A percentile compares a stretch with the other conserved stretches of the same genome.
phyloP scores from a whole-genome alignment of 805 yeast species.

The Ogataea allantospora region DNA sequence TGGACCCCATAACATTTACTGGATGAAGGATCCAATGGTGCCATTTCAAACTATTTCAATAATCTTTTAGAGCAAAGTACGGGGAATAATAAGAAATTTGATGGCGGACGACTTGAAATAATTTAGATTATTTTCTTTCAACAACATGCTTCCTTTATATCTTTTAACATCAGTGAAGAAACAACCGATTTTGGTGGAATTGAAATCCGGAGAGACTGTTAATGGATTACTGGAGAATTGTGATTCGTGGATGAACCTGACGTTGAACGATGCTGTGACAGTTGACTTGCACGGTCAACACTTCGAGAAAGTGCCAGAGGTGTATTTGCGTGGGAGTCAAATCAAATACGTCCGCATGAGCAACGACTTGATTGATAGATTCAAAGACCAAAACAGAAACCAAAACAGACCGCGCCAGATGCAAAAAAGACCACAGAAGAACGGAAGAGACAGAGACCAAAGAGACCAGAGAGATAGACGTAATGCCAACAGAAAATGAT shows the following conservation, averaged over 20 bases:
- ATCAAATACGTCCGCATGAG: constrained; percentile 76
- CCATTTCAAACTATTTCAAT: constrained; percentile 38
- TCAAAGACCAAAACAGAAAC: constrained; percentile 59
- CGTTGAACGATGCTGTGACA: constrained; percentile 72
- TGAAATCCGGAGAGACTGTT: constrained; percentile 86
- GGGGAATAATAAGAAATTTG: constrained; percentile 6
- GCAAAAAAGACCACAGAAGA: constrained; percentile 23
- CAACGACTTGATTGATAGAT: constrained; percentile 72
- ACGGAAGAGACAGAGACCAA: constrained; percentile 23
- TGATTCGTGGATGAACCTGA: constrained; percentile 95
- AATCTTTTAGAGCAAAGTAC: constrained; percentile 1
- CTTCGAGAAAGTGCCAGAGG: constrained; percentile 63
- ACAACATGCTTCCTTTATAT: constrained; percentile 77
- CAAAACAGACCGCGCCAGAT: constrained; percentile 26
- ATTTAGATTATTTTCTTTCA: constrained; percentile 1
- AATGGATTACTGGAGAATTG: constrained; percentile 83
- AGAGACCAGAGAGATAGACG: constrained; percentile 8
- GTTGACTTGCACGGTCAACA: constrained; percentile 59
- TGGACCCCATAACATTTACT: constrained; percentile 56
- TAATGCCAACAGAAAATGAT: constrained; percentile 6
- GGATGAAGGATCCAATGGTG: constrained; percentile 62
- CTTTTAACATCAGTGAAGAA: constrained; percentile 88
- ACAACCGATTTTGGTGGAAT: constrained; percentile 81
- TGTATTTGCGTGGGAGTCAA: constrained; percentile 82
- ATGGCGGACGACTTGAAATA: constrained; percentile 4